Evolutionary conservation across 2,329 filamentous ascomycete species (phyloP), one percentile per base, ranked within the genome.

Genomic region (Aspergillus intermedius): DNA sequence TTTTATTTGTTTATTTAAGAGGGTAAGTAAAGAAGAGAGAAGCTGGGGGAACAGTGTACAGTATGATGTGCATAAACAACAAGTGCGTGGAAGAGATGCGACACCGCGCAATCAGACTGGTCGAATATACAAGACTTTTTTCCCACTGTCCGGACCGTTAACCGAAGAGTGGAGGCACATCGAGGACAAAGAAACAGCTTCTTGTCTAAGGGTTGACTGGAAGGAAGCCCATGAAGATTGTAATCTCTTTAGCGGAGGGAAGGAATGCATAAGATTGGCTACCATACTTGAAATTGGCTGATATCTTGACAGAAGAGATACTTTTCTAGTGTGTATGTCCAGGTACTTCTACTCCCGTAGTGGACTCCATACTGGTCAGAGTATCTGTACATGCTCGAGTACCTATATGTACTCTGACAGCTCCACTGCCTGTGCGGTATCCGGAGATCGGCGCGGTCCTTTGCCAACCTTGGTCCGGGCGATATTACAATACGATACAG

Each of bases 41-140:
- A 17, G 35, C 35, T 6, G 35, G 17, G 35, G 35, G 17, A 8
- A 37, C 6, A 39, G 10, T 4, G 10, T 4, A 28, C 25, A 28
- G 25, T 28, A 58, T 59, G 54, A 55, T 59, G 55, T 58, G 56
- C 56, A 59, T 54, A 43, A 39, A 39, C 53, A 54, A 52, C 56
- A 50, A 47, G 47, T 48, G 49, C 49, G 48, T 47, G 48, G 47
- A 51, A 52, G 25, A 49, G 39, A 42, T 48, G 37, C 44, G 47
- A 54, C 9, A 22, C 15, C 22, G 17, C 19, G 21, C 22, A 37
- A 17, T 17, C 17, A 17, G 34, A 37, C 34, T 15, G 34, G 34
- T 37, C 34, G 34, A 37, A 37, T 37, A 17, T n/a, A n/a, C 34
- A 17, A 15, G n/a, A 37, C n/a, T 15, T 17, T n/a, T 17, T 17